Conservation (phyloP, 441 rosid genomes). For the Populus hybrid region DNA sequence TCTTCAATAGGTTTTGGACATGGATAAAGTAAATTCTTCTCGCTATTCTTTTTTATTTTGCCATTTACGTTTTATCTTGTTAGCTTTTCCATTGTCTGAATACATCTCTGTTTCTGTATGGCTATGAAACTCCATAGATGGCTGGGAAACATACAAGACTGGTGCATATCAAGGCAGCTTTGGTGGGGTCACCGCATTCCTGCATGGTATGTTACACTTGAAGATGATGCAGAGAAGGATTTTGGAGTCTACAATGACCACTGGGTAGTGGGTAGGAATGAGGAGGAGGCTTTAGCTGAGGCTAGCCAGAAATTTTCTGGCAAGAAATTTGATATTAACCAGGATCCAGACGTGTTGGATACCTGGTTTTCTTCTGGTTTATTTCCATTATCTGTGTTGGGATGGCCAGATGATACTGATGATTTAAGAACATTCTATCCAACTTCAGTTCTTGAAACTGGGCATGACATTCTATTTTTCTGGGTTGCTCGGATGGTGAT, state of each 20-base stretch:
- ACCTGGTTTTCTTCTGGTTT: slow-evolving; percentile 98
- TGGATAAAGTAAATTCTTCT: no score
- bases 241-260: slow-evolving; percentile 75
- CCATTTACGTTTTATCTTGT: no score
- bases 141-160: slow-evolving; percentile 94
- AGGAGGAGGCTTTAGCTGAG: slow-evolving; percentile 59
- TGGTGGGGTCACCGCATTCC: slow-evolving; percentile 99
- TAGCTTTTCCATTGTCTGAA: no score
- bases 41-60: no score
- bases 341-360: slow-evolving; percentile 94
- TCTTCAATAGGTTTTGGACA: no score
- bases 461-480: slow-evolving; percentile 91
- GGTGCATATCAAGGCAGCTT: slow-evolving; percentile 97
- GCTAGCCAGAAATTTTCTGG: slow-evolving; percentile 59
- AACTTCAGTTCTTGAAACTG: slow-evolving; percentile 29
- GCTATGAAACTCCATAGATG: slow-evolving; percentile 43
- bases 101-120: no score
- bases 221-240: slow-evolving; percentile 72
- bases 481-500: slow-evolving; percentile 99
- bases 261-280: slow-evolving; percentile 83
- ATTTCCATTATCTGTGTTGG: slow-evolving; percentile 76
- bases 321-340: slow-evolving; percentile 64
- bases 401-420: slow-evolving; percentile 90
- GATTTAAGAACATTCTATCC: slow-evolving; percentile 87
- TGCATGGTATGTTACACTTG: slow-evolving; percentile 85